Evolutionary conservation across 768 basidiomycete species (phyloP).

Genomic region (Astraeus odoratus): DNA sequence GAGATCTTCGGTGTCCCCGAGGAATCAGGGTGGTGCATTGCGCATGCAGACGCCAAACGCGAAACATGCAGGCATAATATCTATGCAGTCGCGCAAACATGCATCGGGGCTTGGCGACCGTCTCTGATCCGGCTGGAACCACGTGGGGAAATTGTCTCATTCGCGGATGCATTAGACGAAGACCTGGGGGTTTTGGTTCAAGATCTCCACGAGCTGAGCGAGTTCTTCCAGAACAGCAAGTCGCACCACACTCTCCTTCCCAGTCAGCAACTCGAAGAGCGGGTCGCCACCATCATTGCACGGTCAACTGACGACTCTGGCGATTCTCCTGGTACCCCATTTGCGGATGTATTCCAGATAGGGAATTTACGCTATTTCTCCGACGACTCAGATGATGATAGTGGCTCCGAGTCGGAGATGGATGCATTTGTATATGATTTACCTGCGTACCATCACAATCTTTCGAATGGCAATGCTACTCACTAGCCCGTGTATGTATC

Average conservation of each 20-base stretch:
- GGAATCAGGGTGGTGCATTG: conserved; percentile 83
- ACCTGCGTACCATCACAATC: conserved; percentile 35
- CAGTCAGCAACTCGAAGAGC: conserved; percentile 61
- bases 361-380: conserved; percentile 29
- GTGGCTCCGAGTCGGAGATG: conserved; percentile 28
- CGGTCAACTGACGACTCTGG: conserved; percentile 54
- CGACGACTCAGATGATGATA: conserved; percentile 44
- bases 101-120: conserved; percentile 60
- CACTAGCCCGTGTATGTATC: conserved; percentile 4
- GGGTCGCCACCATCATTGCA: conserved; percentile 76
- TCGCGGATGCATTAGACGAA: conserved; percentile 39
- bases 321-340: conserved; percentile 72
- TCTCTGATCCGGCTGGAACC: conserved; percentile 71
- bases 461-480: conserved; percentile 36
- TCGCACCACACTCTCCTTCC: conserved; percentile 35
- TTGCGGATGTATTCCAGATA: conserved; percentile 68
- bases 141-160: conserved; percentile 32
- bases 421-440: conserved; percentile 64
- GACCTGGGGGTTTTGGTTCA: conserved; percentile 75
- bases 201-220: conserved; percentile 69
- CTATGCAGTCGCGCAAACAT: conserved; percentile 81
- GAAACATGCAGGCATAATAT: conserved; percentile 69
- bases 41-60: conserved; percentile 55
- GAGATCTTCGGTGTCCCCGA: conserved; percentile 79
- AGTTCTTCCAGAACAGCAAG: conserved; percentile 55